A percentile compares a stretch with the other conserved stretches of the same genome.
These are phyloP conservation scores for Rhynchospora breviuscula DNA, from an alignment of 176 grass and related monocot genomes.

Conservation along the genomic window DNA sequence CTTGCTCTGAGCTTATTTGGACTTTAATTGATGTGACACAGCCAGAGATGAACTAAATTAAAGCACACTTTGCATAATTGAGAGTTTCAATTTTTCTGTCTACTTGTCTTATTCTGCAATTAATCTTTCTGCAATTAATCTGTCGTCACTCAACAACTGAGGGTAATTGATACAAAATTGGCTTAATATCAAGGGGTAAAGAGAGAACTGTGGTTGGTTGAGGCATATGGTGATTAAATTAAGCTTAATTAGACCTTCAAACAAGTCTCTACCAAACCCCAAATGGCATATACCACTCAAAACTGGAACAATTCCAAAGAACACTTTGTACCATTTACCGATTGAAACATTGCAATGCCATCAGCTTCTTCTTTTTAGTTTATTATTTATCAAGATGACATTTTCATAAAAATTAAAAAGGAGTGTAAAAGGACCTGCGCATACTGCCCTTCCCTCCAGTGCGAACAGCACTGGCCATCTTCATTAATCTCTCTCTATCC, in stretches of 20 bases:
- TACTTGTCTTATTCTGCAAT: not conserved
- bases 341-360: not conserved
- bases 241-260: not conserved
- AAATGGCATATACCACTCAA: not conserved
- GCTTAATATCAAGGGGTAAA: not conserved
- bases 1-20: not conserved
- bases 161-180: not conserved
- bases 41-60: not conserved
- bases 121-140: not conserved
- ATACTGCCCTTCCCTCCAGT: constrained; percentile 87
- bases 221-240: not conserved
- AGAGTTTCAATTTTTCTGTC: not conserved
- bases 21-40: not conserved
- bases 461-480: constrained; percentile 84
- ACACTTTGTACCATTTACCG: not conserved
- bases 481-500: constrained; percentile 79
- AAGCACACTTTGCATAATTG: not conserved
- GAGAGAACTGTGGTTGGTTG: not conserved
- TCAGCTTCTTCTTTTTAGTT: not conserved
- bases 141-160: not conserved
- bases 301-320: not conserved
- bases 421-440: constrained; percentile 51
- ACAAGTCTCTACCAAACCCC: not conserved
- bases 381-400: no score
- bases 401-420: not conserved